Evolutionary conservation across 1,284 basidiomycete genomes (phyloP), one percentile per base, ranked within the genome.

Genomic region (Marasmius oreades): DNA sequence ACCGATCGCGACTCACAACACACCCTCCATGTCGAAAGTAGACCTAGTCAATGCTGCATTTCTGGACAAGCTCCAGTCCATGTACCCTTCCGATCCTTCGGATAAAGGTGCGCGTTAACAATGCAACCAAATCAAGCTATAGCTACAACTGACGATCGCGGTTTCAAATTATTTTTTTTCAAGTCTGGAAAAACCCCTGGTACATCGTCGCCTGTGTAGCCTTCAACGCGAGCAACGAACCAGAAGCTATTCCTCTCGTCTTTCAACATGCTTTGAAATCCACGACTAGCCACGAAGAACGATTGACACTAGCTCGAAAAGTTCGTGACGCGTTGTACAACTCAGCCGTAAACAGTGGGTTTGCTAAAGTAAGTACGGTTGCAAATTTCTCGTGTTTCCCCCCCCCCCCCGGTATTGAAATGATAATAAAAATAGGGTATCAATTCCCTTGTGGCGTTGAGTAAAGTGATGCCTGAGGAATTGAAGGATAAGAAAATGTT

Each of bases 321-420:
- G 63, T 84, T 23, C 73, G 82, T 12, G 84, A 86, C 57, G 77
- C 77, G 0, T 58, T 86, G 6, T 78, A 85, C 67, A 84, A 84
- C 62, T 74, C 77, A 10, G 82, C 80, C 5, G 64, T 82, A 60
- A 74, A 79, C 18, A 72, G 72, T 56, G 84, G 84, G 14, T 79
- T 79, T 60, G 75, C 82, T 7, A 77, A 76, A 70, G 82, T 79
- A 53, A n/a, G n/a, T n/a, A n/a, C n/a, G n/a, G n/a, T n/a, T n/a
- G n/a, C n/a, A n/a, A n/a, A n/a, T n/a, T n/a, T n/a, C n/a, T n/a
- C n/a, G n/a, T n/a, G n/a, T n/a, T n/a, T n/a, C n/a, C n/a, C n/a
- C n/a, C n/a, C n/a, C n/a, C n/a, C n/a, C n/a, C n/a, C n/a, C n/a
- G n/a, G n/a, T n/a, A n/a, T n/a, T n/a, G n/a, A n/a, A n/a, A n/a